Percentiles rank a stretch among this genome's conserved stretches.
These are phyloP conservation scores for Hypoxylon intermedium DNA, from an alignment of 495 filamentous ascomycete species.

Conservation along the genomic window DNA sequence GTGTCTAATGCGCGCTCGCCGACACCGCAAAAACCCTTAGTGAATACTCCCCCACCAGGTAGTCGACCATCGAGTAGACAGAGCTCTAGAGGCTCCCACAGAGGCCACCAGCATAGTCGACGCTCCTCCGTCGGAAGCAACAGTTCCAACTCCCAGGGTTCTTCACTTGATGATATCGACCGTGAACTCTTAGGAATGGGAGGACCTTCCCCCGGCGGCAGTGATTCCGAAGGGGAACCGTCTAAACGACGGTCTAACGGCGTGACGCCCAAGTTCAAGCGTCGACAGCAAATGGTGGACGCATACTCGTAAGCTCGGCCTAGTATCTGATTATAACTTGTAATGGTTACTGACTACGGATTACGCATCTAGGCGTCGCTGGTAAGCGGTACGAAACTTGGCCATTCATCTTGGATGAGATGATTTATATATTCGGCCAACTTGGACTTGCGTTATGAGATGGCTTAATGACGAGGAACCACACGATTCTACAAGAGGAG, in stretches of 20 bases:
- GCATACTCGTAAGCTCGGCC: slow-evolving; percentile 49
- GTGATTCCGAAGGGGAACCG: slow-evolving; percentile 23
- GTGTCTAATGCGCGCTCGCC: background rate
- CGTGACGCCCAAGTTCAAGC: slow-evolving; percentile 31
- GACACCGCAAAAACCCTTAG: background rate
- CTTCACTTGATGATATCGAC: slow-evolving; percentile 32
- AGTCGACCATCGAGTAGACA: slow-evolving; percentile 27
- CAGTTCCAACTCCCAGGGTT: slow-evolving; percentile 21
- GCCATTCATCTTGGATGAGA: background rate
- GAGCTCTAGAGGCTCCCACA: slow-evolving; percentile 11
- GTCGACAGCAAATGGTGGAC: slow-evolving; percentile 47
- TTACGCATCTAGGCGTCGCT: slow-evolving; percentile 36
- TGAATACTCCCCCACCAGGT: background rate
- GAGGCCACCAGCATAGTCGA: slow-evolving; percentile 30
- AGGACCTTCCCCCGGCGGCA: slow-evolving; percentile 13
- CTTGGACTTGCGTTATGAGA: background rate
- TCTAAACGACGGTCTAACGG: slow-evolving; percentile 36
- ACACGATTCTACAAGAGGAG: background rate
- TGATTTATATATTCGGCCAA: background rate
- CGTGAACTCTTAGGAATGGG: slow-evolving; percentile 36
- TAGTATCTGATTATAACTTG: background rate
- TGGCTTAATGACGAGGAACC: background rate
- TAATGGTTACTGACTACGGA: slow-evolving; percentile 24
- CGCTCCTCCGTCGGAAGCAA: slow-evolving; percentile 35
- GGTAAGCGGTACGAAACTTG: slow-evolving; percentile 17